These are phyloP conservation scores for Pigoraptor vietnamica DNA, from an alignment of 78 protist genomes.

Conservation along the genomic window DNA sequence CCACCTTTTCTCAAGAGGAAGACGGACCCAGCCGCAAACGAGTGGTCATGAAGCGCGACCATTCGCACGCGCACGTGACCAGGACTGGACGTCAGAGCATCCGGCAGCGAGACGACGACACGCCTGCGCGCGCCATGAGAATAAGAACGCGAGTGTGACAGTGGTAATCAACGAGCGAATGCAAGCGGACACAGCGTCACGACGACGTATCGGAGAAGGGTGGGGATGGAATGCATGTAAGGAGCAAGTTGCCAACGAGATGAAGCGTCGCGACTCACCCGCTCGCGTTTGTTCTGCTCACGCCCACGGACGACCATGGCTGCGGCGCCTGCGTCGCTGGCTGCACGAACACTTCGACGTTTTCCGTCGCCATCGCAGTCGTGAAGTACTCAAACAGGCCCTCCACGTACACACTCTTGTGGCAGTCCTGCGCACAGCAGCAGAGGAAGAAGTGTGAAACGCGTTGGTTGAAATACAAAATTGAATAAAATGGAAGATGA, in stretches of 20 bases:
- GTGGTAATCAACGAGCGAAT: too few species aligned
- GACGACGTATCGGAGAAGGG: neutral
- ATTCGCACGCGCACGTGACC: constrained; percentile 4
- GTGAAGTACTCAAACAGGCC: constrained; percentile 8
- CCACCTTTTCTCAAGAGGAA: neutral
- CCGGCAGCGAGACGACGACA: neutral
- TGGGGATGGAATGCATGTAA: neutral
- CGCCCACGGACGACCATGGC: neutral
- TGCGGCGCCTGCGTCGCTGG: neutral
- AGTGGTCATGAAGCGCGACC: constrained; percentile 2
- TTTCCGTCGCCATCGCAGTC: neutral
- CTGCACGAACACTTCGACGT: constrained; percentile 3
- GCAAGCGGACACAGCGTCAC: neutral
- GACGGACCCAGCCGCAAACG: neutral
- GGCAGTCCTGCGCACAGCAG: neutral
- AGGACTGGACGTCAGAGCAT: neutral
- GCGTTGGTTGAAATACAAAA: neutral
- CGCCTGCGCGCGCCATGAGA: neutral
- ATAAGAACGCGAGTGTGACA: neutral
- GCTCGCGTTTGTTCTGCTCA: neutral
- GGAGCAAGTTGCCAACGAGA: neutral
- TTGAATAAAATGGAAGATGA: too few species aligned
- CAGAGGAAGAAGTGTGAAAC: neutral
- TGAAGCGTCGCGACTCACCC: neutral
- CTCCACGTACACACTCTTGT: neutral